Conservation (phyloP, 768 basidiomycete species). For the Butyriboletus loyo region DNA sequence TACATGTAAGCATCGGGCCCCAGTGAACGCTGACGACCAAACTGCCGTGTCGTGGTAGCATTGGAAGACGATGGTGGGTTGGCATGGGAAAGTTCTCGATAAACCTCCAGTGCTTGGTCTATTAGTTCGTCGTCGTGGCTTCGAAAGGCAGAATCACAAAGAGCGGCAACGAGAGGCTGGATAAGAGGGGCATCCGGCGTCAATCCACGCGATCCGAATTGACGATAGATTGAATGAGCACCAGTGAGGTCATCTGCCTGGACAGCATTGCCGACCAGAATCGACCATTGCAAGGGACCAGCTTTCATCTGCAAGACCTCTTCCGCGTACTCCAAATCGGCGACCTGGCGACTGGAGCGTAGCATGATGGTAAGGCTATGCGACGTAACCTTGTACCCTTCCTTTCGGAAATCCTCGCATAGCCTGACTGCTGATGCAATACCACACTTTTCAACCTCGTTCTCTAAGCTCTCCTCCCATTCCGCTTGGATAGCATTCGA, state of each 20-base stretch:
- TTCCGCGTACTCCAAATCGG: conserved; percentile 44
- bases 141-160: conserved; percentile 42
- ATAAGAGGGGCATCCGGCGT: conserved; percentile 49
- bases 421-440: conserved; percentile 34
- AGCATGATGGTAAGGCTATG: conserved; percentile 43
- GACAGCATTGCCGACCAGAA: conserved; percentile 51
- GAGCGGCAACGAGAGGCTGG: conserved; percentile 49
- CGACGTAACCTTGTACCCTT: conserved; percentile 32
- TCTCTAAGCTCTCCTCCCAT: conserved; percentile 30
- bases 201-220: conserved; percentile 42
- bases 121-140: conserved; percentile 41
- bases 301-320: conserved; percentile 39
- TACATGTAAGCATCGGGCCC: conserved; percentile 56
- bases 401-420: conserved; percentile 31
- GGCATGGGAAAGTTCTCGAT: conserved; percentile 43
- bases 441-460: conserved; percentile 33
- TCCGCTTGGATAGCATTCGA: conserved; percentile 26
- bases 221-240: conserved; percentile 51
- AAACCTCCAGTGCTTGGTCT: conserved; percentile 53
- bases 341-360: conserved; percentile 36
- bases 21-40: conserved; percentile 33
- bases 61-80: conserved; percentile 24
- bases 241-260: conserved; percentile 35
- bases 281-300: conserved; percentile 48
- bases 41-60: conserved; percentile 7